Percentiles rank a stretch among this genome's conserved stretches.
Conservation (phyloP, 306 rosid species). For the Lathyrus sativus region DNA sequence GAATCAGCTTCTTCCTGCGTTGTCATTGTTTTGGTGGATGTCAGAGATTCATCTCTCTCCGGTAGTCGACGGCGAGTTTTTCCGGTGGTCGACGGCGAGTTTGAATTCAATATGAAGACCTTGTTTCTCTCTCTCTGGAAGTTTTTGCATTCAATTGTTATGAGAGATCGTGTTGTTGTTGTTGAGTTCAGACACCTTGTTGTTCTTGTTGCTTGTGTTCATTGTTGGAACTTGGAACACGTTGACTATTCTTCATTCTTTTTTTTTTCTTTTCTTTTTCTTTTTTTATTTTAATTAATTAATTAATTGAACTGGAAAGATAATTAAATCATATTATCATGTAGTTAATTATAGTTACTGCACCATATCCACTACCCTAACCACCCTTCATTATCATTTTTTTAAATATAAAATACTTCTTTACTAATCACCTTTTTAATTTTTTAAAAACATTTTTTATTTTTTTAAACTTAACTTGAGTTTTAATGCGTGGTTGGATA, state of each 20-base stretch:
- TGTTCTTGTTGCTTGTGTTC: neutral
- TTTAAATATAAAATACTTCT: too few species aligned
- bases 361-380: too few species aligned
- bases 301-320: neutral
- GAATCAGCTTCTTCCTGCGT: neutral
- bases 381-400: too few species aligned
- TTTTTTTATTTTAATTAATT: neutral
- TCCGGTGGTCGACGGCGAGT: neutral
- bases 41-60: neutral
- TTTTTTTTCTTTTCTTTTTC: neutral
- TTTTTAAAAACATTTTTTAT: too few species aligned
- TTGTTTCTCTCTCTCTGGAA: neutral
- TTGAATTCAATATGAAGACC: too few species aligned
- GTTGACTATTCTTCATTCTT: neutral
- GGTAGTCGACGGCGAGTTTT: neutral
- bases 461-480: too few species aligned
- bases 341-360: too few species aligned
- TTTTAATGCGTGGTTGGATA: too few species aligned
- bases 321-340: too few species aligned
- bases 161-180: neutral
- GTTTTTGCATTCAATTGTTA: neutral
- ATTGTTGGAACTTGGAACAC: conserved; percentile 9
- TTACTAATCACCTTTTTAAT: too few species aligned
- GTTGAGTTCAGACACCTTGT: neutral
- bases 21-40: neutral